A percentile compares a stretch with the other conserved stretches of the same genome.
These are phyloP conservation scores for Starmerella cellae DNA, from an alignment of 805 yeast genomes.

Conservation along the genomic window DNA sequence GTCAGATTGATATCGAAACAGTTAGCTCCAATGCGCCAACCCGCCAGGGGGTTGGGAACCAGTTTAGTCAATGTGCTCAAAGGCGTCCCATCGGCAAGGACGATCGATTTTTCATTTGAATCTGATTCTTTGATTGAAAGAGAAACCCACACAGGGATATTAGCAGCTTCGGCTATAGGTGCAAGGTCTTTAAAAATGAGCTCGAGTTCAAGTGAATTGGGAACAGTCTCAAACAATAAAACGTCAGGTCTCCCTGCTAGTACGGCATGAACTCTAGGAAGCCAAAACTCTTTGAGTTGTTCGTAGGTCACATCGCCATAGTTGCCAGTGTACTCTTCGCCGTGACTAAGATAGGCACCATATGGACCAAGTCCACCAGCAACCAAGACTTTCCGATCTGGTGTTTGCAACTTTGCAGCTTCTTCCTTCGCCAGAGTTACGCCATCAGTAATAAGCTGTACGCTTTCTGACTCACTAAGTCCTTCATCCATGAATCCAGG, in stretches of 20 bases:
- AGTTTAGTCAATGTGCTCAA: slow-evolving; percentile 25
- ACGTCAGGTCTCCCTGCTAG: slow-evolving; percentile 34
- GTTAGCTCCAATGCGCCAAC: slow-evolving; percentile 62
- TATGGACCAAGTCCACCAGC: slow-evolving; percentile 68
- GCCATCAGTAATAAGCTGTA: slow-evolving; percentile 10
- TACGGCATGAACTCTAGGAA: slow-evolving; percentile 33
- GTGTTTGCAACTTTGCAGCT: slow-evolving; percentile 9
- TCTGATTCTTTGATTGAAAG: slow-evolving; percentile 29
- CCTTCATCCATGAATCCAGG: slow-evolving; percentile 26
- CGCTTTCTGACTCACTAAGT: slow-evolving; percentile 5
- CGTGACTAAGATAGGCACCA: slow-evolving; percentile 55
- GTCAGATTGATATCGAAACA: slow-evolving; percentile 43
- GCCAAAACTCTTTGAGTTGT: slow-evolving; percentile 40
- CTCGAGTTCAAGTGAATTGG: slow-evolving; percentile 44
- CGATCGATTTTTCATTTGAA: slow-evolving; percentile 2
- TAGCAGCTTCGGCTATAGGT: slow-evolving; percentile 15
- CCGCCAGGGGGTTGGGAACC: too few relatives aligned
- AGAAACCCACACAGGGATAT: slow-evolving; percentile 36
- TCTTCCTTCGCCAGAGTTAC: slow-evolving; percentile 24
- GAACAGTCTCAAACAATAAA: slow-evolving; percentile 61
- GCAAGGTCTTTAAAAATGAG: slow-evolving; percentile 35
- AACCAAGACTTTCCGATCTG: slow-evolving; percentile 22
- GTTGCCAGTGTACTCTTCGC: slow-evolving; percentile 62
- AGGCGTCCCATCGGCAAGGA: slow-evolving; percentile 41
- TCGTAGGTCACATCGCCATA: slow-evolving; percentile 34